Conservation (phyloP, 2,329 filamentous ascomycete genomes). For the Pleomassaria siparia region DNA sequence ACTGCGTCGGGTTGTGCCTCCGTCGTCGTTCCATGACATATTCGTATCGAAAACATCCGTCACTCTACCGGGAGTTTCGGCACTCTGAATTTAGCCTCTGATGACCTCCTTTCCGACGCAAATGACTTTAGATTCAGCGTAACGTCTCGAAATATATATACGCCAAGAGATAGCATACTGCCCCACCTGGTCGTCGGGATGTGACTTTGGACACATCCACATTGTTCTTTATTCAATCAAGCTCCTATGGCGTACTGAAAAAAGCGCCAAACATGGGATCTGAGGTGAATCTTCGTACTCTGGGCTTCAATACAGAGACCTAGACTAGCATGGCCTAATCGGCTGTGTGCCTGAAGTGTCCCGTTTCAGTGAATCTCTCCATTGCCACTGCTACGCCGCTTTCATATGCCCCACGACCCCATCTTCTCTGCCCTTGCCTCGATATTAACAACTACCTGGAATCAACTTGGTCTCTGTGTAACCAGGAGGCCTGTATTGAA, state of each 20-base stretch:
- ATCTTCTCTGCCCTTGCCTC: neutral
- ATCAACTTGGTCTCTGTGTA: slow-evolving; percentile 3
- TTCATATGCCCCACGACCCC: slow-evolving; percentile 15
- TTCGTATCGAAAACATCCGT: slow-evolving; percentile 5
- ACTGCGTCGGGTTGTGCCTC: neutral
- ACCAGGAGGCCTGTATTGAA: neutral
- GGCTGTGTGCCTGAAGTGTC: neutral
- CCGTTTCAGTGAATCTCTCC: neutral
- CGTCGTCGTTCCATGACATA: slow-evolving; percentile 8
- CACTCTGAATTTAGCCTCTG: slow-evolving; percentile 19
- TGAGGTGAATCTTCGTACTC: too few relatives aligned
- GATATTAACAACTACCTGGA: slow-evolving; percentile 14
- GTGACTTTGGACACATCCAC: slow-evolving; percentile 4
- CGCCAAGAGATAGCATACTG: slow-evolving; percentile 8
- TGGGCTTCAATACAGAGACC: neutral
- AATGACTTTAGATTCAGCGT: slow-evolving; percentile 15
- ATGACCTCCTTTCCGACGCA: slow-evolving; percentile 9
- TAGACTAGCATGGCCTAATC: neutral
- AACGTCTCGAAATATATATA: slow-evolving; percentile 3
- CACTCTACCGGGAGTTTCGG: slow-evolving; percentile 10
- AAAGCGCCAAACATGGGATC: neutral
- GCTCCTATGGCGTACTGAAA: neutral
- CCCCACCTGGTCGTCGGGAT: slow-evolving; percentile 19
- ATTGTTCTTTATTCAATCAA: slow-evolving; percentile 4
- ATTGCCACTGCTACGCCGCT: neutral